A percentile compares a stretch with the other conserved stretches of the same genome.
These are phyloP conservation scores for Debaryomyces udenii DNA, from an alignment of 1,139 yeast genomes.

Conservation along the genomic window DNA sequence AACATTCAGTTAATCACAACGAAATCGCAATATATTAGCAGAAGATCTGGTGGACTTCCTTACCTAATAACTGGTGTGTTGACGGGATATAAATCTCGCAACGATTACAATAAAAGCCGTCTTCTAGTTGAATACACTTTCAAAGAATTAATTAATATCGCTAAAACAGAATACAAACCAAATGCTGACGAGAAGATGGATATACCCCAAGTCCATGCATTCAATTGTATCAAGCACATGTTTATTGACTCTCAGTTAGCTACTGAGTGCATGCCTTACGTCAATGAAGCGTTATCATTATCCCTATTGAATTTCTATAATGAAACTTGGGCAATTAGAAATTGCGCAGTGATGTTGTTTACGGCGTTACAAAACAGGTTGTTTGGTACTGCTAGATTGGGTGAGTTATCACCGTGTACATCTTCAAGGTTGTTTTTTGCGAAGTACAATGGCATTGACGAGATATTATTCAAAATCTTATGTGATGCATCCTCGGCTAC, in stretches of 20 bases:
- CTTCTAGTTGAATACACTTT: conserved; percentile 53
- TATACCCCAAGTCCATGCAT: conserved; percentile 91
- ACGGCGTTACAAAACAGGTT: conserved; percentile 78
- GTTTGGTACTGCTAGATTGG: conserved; percentile 61
- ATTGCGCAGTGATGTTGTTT: conserved; percentile 92
- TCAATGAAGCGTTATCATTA: conserved; percentile 60
- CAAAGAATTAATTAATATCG: conserved; percentile 52
- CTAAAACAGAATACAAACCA: conserved; percentile 49
- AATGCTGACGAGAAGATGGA: conserved; percentile 61
- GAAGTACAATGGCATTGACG: conserved; percentile 56
- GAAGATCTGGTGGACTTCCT: conserved; percentile 94
- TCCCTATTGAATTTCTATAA: conserved; percentile 67
- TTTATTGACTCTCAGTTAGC: conserved; percentile 71
- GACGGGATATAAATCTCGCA: conserved; percentile 48
- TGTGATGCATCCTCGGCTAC: conserved; percentile 18
- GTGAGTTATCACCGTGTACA: conserved; percentile 30
- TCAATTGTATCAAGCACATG: conserved; percentile 77
- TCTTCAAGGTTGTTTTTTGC: conserved; percentile 72
- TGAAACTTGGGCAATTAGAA: conserved; percentile 80
- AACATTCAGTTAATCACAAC: conserved; percentile 56
- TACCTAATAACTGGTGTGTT: conserved; percentile 73
- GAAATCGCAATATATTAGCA: conserved; percentile 69
- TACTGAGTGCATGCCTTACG: conserved; percentile 50
- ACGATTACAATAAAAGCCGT: conserved; percentile 8
- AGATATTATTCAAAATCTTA: conserved; percentile 50